Base-by-base conservation (phyloP, 2,329 filamentous ascomycete genomes). In the Gnomoniopsis smithogilvyi region DNA sequence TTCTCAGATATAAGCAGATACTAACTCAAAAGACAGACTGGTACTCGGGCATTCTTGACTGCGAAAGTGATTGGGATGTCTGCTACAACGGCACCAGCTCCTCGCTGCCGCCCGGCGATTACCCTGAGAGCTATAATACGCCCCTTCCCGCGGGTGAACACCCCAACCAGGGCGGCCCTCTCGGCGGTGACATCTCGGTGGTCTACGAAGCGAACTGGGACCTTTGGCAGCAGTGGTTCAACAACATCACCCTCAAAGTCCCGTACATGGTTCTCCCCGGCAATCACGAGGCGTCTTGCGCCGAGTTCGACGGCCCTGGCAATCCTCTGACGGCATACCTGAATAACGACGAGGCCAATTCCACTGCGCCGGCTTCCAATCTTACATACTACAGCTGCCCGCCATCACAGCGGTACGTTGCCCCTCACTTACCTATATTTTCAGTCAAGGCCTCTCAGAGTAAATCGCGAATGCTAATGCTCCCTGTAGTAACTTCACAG, bases 321-420 rank as follows among this genome's bases (percentile, higher is more conserved):
- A 79, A 80, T 62, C 62, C 69, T 15, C 62, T 80, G 59, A 76
- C 78, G 17, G 78, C 78, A 3, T 81, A 80, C 58, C 66, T 81
- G 52, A 73, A 79, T 62, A 62, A 79, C 19, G 68, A 77, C 62
- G 65, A 72, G 60, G 48, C 72, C 36, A 80, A 82, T 66, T 67
- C 69, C 17, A 78, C 77, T 12, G 70, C 72, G 2, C 36, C 70
- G 3, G 68, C 71, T 48, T 62, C 68, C 2, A 67, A 63, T 1
- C 67, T 81, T 30, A 81, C 72, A 3, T 81, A 82, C 69, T 81
- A 79, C 67, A 80, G 75, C 68, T 82, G 79, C 63, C 79, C 79
- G 7, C 75, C 76, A 1, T 79, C 78, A 1, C 80, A 82, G 64
- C 71, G 76, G 73, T 74, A 63, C 7, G 34, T n/a, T 30, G 41